Percentiles rank a stretch among this genome's conserved stretches.
Conservation (phyloP, 2,329 filamentous ascomycete genomes). For the Fusarium goolgardi region DNA sequence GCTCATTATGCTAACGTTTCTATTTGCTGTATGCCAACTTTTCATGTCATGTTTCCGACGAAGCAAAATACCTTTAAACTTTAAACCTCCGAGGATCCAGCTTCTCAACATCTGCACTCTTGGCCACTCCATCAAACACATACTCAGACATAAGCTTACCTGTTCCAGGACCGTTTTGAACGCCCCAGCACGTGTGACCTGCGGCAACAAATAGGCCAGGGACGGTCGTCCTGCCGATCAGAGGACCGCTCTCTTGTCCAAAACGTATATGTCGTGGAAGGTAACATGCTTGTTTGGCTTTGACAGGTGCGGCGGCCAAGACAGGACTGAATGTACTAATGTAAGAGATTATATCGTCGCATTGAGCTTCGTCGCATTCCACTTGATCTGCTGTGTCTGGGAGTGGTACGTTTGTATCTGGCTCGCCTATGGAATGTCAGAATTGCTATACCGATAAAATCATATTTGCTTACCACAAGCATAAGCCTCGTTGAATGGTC, state of each 20-base stretch:
- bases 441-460: not conserved
- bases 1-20: not conserved
- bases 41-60: not conserved
- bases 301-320: slow-evolving; percentile 75
- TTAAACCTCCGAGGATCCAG: slow-evolving; percentile 75
- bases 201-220: slow-evolving; percentile 83
- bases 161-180: slow-evolving; percentile 93
- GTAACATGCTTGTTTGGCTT: slow-evolving; percentile 90
- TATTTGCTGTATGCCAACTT: not conserved
- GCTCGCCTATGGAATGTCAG: slow-evolving; percentile 66
- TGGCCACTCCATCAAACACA: slow-evolving; percentile 77
- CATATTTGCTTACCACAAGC: slow-evolving; percentile 74
- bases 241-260: slow-evolving; percentile 72
- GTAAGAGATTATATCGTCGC: slow-evolving; percentile 87
- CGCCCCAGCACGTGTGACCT: slow-evolving; percentile 98
- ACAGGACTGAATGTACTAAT: slow-evolving; percentile 73
- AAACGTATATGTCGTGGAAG: slow-evolving; percentile 78
- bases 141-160: slow-evolving; percentile 84
- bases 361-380: slow-evolving; percentile 77
- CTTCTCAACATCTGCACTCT: slow-evolving; percentile 72
- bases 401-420: slow-evolving; percentile 79
- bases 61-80: slow-evolving; percentile 51
- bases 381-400: slow-evolving; percentile 82
- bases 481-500: slow-evolving; percentile 90
- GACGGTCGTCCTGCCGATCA: slow-evolving; percentile 80